Conservation (phyloP, 352 stramenopile genomes). For the Peronosclerospora sorghi region DNA sequence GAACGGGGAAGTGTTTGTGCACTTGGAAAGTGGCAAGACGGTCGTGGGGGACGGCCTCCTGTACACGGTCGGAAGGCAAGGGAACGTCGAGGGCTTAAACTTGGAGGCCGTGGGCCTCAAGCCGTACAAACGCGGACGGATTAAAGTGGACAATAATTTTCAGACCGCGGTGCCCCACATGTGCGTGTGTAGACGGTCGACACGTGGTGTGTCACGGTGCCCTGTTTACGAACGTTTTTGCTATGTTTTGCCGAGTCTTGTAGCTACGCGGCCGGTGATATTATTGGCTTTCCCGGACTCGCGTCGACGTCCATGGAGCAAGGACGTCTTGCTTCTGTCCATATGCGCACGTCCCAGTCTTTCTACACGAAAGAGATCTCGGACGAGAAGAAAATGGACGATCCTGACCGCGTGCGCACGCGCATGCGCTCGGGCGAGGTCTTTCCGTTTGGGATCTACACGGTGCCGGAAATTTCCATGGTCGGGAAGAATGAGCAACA, state of each 20-base stretch:
- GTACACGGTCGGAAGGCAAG: conserved; percentile 82
- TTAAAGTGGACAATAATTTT: conserved; percentile 85
- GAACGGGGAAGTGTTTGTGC: conserved; percentile 61
- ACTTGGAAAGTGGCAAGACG: conserved; percentile 78
- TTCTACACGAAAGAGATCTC: conserved; percentile 44
- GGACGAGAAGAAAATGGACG: conserved; percentile 37
- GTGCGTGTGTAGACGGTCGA: conserved; percentile 24
- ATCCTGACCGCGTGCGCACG: conserved; percentile 57
- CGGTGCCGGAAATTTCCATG: conserved; percentile 83
- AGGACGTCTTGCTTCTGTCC: conserved; percentile 70
- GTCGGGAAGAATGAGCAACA: conserved; percentile 85
- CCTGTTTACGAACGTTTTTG: background rate
- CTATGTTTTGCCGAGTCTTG: conserved; percentile 4
- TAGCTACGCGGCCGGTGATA: conserved; percentile 84
- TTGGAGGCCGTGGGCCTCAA: conserved; percentile 66
- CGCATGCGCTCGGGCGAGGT: conserved; percentile 81
- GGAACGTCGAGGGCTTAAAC: conserved; percentile 79
- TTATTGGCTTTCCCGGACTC: conserved; percentile 83
- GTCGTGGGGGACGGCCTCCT: conserved; percentile 76
- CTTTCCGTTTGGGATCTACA: conserved; percentile 84
- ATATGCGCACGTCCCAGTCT: conserved; percentile 72
- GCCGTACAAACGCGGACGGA: conserved; percentile 70
- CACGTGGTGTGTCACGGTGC: background rate
- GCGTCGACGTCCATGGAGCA: conserved; percentile 89
- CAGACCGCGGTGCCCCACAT: conserved; percentile 80